Base-by-base conservation (phyloP, 169 alveolate species). In the Cyclospora cayetanensis region DNA sequence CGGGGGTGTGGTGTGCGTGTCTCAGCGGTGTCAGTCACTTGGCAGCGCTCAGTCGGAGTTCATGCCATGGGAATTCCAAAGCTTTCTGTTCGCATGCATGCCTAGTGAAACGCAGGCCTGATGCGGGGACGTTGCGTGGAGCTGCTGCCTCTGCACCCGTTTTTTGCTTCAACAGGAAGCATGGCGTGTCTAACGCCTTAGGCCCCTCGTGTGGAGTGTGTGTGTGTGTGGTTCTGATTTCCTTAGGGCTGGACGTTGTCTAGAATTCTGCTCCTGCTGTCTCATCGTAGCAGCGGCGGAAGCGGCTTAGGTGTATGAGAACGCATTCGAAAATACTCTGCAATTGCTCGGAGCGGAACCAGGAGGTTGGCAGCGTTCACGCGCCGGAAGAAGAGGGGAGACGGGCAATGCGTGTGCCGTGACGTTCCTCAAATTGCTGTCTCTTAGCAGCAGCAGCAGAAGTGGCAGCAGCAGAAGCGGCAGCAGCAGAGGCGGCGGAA, bases 391-490 rank as follows among this genome's bases (percentile, higher is more conserved):
- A 50, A 27, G 20, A n/a, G 43, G 46, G 31, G 80, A 34, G 80
- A 68, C 52, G 37, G 80, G 80, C 80, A 34, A 68, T 68, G 80
- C 80, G 52, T 68, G 80, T 34, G 52, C 80, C 80, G n/a, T 68
- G 37, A 68, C n/a, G n/a, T 34, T 31, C n/a, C 46, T 25, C n/a
- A 39, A 11, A 50, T 68, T 31, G 80, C 80, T 68, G 80, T 50
- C 52, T 31, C 52, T 68, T 68, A 15, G 80, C 80, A 68, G 80
- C 80, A 31, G 80, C 80, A 68, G 80, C 80, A 68, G 80, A 42
- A 68, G 80, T 50, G 35, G 79, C 79, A 68, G 80, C 80, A 68
- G 52, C 80, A 34, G 80, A 42, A 68, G 52, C 77, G 18, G 77
- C 77, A 65, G 77, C n/a, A n/a, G n/a, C n/a, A n/a, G n/a, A n/a